Percentiles rank a stretch among this genome's conserved stretches.
These are phyloP conservation scores for Neonectria faginata DNA, from an alignment of 2,329 filamentous ascomycete species.

Conservation along the genomic window DNA sequence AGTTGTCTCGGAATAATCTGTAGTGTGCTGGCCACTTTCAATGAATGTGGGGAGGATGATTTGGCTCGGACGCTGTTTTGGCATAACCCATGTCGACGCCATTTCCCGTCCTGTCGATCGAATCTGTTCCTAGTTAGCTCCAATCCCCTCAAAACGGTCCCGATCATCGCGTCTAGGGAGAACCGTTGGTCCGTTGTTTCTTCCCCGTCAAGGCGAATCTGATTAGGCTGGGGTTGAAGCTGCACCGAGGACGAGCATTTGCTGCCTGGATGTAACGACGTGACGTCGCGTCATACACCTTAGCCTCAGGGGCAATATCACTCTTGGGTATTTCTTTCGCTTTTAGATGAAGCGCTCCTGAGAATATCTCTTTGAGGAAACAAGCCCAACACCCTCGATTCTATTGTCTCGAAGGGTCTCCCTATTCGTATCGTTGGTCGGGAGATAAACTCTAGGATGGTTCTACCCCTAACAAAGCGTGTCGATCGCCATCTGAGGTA, in stretches of 20 bases:
- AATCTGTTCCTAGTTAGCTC: not conserved
- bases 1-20: not conserved
- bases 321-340: not conserved
- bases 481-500: conserved; percentile 9
- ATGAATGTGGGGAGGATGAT: not conserved
- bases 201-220: not conserved
- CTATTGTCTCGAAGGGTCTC: not conserved
- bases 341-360: not conserved
- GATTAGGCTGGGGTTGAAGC: not conserved
- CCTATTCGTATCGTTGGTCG: too few relatives aligned
- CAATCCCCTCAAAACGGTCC: not conserved
- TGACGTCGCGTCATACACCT: not conserved
- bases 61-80: not conserved
- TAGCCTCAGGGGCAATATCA: not conserved
- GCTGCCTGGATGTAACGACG: not conserved
- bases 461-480: not conserved
- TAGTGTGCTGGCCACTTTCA: not conserved
- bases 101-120: conserved; percentile 1
- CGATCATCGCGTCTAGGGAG: not conserved
- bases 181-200: not conserved
- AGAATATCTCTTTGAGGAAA: not conserved
- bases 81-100: not conserved
- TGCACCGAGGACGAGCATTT: not conserved
- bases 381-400: not conserved
- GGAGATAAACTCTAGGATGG: too few relatives aligned